Evolutionary conservation across 2,329 filamentous ascomycete genomes (phyloP).

Genomic region (Grosmannia serpens): DNA sequence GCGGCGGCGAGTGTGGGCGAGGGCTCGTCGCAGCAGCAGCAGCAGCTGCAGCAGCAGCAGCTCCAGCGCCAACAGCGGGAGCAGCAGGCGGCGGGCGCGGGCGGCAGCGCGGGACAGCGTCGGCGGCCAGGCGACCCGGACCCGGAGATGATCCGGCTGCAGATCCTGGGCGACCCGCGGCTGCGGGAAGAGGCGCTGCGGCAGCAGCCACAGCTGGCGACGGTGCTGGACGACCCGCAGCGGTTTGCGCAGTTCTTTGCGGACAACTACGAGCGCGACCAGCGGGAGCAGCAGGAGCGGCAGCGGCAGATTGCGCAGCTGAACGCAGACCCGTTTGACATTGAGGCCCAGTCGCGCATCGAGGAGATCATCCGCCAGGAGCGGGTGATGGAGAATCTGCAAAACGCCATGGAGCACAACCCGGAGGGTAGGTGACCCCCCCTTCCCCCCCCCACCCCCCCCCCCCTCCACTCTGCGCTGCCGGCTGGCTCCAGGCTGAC

Average conservation of each 20-base stretch:
- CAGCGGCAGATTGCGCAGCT: conserved; percentile 73
- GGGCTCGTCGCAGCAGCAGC: conserved; percentile 18
- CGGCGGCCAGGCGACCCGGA: conserved; percentile 35
- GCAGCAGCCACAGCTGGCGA: conserved; percentile 65
- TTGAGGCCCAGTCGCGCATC: conserved; percentile 82
- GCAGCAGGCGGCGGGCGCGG: conserved; percentile 18
- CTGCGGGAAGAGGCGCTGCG: conserved; percentile 59
- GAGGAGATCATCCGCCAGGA: conserved; percentile 96
- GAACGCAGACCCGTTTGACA: conserved; percentile 89
- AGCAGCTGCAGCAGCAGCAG: conserved; percentile 16
- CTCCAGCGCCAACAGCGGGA: conserved; percentile 19
- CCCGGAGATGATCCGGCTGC: conserved; percentile 70
- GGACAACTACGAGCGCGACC: conserved; percentile 57
- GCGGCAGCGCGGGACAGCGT: conserved; percentile 2
- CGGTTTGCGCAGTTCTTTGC: conserved; percentile 65
- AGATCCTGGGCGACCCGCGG: conserved; percentile 67
- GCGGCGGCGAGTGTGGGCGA: conserved; percentile 14
- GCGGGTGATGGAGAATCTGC: conserved; percentile 85
- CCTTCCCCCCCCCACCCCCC: no score
- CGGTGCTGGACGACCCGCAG: conserved; percentile 61
- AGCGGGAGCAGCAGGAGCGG: conserved; percentile 62
- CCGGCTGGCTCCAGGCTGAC: no score
- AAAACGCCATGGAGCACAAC: conserved; percentile 94
- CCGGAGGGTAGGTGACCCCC: conserved; percentile 85
- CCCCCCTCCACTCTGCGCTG: no score